These are phyloP conservation scores for Pulicaria dysenterica DNA, from an alignment of 129 eudicot genomes.

Conservation along the genomic window DNA sequence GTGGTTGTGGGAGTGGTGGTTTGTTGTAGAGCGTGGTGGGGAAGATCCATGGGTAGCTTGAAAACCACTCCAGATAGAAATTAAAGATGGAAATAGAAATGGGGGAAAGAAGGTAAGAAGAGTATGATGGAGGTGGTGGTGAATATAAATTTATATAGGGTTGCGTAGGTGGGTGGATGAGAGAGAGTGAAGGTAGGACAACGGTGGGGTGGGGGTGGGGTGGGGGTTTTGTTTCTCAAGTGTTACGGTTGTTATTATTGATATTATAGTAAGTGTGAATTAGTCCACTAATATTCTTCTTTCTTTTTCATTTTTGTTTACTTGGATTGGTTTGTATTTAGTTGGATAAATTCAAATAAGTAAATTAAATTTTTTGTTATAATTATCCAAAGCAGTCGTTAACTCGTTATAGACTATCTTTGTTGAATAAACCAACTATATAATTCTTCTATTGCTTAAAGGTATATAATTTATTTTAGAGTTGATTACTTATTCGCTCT, in stretches of 20 bases:
- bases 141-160: conserved; percentile 33
- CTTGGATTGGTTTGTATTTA: conserved; percentile 20
- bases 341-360: background rate
- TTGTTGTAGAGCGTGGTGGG: background rate
- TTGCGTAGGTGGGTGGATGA: conserved; percentile 17
- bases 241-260: conserved; percentile 18
- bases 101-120: conserved; percentile 23
- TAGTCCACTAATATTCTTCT: conserved; percentile 35
- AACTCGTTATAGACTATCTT: too few species aligned
- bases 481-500: too few species aligned
- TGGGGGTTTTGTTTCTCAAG: conserved; percentile 15
- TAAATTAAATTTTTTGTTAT: too few species aligned
- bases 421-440: too few species aligned
- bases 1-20: conserved; percentile 13
- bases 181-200: conserved; percentile 22
- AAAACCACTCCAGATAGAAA: conserved; percentile 31
- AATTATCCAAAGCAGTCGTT: too few species aligned
- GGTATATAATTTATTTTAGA: too few species aligned
- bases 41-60: conserved; percentile 37
- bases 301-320: background rate
- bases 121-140: conserved; percentile 26
- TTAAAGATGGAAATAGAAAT: conserved; percentile 6
- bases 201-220: conserved; percentile 21
- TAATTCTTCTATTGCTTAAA: too few species aligned
- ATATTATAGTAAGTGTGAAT: conserved; percentile 34